Evolutionary conservation across 2,329 filamentous ascomycete species (phyloP).

Genomic region (Thelonectria blattea): DNA sequence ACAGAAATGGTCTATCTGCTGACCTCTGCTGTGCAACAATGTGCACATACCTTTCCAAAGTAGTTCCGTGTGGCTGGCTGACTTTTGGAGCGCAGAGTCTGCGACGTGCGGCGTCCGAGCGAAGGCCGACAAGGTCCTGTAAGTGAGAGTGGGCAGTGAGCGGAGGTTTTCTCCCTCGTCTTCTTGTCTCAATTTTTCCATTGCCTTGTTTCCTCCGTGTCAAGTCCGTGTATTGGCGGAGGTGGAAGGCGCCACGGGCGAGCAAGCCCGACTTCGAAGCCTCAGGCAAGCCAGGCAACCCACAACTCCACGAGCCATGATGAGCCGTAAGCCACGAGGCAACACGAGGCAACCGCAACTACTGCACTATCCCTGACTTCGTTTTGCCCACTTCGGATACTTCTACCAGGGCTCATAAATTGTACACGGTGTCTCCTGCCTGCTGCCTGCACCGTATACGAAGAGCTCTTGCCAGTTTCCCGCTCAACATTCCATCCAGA

Average conservation of each 20-base stretch:
- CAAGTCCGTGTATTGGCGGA: not conserved
- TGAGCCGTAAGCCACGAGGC: not conserved
- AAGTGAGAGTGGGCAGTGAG: not conserved
- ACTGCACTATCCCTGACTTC: slow-evolving; percentile 12
- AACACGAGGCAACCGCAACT: not conserved
- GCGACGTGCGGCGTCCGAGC: slow-evolving; percentile 8
- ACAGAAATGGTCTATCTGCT: not conserved
- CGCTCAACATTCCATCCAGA: not conserved
- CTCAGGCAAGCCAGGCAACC: not conserved
- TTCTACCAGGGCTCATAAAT: not conserved
- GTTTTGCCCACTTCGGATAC: not conserved
- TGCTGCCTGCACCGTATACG: slow-evolving; percentile 4
- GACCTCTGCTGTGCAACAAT: not conserved
- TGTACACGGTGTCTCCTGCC: slow-evolving; percentile 1
- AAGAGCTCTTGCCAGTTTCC: not conserved
- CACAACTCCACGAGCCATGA: not conserved
- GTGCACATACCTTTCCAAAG: not conserved
- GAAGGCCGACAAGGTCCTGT: not conserved
- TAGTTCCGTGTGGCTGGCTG: not conserved
- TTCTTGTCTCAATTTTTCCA: not conserved
- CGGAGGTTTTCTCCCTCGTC: not conserved
- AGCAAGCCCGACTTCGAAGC: not conserved
- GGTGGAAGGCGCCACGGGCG: not conserved
- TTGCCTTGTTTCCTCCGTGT: too few relatives aligned
- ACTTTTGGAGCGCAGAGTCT: slow-evolving; percentile 2